Conservation (phyloP, 257 asterid species). For the Nicotiana undulata region DNA sequence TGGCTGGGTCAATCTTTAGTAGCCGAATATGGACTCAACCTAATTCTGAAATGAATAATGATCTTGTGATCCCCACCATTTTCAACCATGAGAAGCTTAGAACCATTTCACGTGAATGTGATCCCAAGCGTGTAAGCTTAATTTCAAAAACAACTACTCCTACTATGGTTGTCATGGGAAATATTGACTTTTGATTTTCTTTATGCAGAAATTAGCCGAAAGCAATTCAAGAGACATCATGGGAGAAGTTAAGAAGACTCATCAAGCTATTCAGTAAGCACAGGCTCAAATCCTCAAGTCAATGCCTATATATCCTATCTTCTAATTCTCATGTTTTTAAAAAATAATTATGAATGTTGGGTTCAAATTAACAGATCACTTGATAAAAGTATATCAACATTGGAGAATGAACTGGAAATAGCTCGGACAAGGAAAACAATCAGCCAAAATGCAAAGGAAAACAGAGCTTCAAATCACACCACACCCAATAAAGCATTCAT, state of each 20-base stretch:
- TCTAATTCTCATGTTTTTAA: too few species aligned
- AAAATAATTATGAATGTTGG: neutral
- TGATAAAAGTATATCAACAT: slow-evolving; percentile 37
- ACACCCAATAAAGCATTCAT: slow-evolving; percentile 32
- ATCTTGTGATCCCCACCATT: slow-evolving; percentile 7
- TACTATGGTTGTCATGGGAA: neutral
- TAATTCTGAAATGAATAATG: slow-evolving; percentile 6
- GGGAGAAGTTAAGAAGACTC: slow-evolving; percentile 54
- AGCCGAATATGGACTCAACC: slow-evolving; percentile 26
- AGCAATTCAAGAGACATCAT: slow-evolving; percentile 27
- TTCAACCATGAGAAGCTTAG: slow-evolving; percentile 19
- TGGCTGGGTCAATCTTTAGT: slow-evolving; percentile 49
- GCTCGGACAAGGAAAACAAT: slow-evolving; percentile 16
- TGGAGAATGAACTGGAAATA: slow-evolving; percentile 40
- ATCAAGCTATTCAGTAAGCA: slow-evolving; percentile 44
- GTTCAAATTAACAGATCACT: slow-evolving; percentile 33
- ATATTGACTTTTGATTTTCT: neutral
- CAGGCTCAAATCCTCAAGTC: neutral
- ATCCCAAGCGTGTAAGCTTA: slow-evolving; percentile 44
- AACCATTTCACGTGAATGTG: slow-evolving; percentile 24
- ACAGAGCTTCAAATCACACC: slow-evolving; percentile 18
- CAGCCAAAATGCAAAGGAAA: neutral
- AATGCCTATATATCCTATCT: neutral
- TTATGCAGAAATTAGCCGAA: slow-evolving; percentile 40
- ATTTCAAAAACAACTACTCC: neutral